Conservation (phyloP, 345 rosid genomes). For the Turnera subulata region DNA sequence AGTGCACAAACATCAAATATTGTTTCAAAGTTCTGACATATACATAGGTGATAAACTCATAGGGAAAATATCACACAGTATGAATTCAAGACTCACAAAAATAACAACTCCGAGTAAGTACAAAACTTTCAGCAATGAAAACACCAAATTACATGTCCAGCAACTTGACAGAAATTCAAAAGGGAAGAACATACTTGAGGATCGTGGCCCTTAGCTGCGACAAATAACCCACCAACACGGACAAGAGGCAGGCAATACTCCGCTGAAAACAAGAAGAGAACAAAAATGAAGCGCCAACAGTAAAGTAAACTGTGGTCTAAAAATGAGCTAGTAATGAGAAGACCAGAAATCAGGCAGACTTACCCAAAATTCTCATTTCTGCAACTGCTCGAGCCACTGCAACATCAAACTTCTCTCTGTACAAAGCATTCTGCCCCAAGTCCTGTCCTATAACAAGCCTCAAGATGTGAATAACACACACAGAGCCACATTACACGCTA, state of each 20-base stretch:
- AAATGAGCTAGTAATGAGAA: neutral
- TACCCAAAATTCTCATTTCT: conserved; percentile 91
- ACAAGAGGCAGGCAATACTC: conserved; percentile 95
- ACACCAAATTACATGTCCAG: too few relatives aligned
- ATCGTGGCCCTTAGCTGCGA: conserved; percentile 94
- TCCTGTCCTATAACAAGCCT: conserved; percentile 53
- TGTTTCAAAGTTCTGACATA: too few relatives aligned
- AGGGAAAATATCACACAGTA: neutral
- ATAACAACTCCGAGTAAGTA: neutral
- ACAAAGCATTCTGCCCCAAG: conserved; percentile 50
- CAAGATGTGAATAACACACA: neutral
- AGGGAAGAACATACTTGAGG: conserved; percentile 52
- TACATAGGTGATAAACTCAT: neutral
- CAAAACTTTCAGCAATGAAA: too few relatives aligned
- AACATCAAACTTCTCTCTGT: conserved; percentile 82
- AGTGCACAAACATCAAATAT: too few relatives aligned
- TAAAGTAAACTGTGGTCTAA: neutral
- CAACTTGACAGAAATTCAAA: too few relatives aligned
- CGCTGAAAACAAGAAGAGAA: conserved; percentile 44
- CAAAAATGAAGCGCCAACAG: conserved; percentile 7
- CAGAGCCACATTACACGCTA: too few relatives aligned
- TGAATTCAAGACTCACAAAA: neutral
- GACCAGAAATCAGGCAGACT: conserved; percentile 5
- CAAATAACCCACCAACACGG: conserved; percentile 87
- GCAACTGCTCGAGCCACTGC: conserved; percentile 97